These are phyloP conservation scores for Populus simonii DNA, from an alignment of 345 rosid genomes.

Conservation along the genomic window DNA sequence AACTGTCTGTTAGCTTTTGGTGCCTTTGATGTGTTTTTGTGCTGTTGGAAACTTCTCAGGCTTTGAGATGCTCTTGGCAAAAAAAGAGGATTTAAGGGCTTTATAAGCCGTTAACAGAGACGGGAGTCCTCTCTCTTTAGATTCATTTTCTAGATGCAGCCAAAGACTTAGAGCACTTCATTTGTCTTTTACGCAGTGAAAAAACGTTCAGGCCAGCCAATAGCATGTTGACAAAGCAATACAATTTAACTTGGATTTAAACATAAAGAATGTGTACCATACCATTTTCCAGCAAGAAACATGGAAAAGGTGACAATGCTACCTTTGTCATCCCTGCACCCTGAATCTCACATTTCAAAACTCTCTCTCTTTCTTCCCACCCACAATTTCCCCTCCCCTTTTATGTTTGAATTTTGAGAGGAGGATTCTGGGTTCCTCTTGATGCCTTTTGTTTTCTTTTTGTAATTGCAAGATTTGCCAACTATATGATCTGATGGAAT, in stretches of 20 bases:
- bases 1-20: slow-evolving; percentile 42
- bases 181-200: slow-evolving; percentile 25
- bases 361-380: background rate
- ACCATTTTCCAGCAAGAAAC: slow-evolving; percentile 18
- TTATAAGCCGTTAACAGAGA: background rate
- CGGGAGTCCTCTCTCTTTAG: slow-evolving; percentile 10
- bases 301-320: slow-evolving; percentile 29
- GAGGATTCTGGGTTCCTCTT: background rate
- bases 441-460: background rate
- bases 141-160: slow-evolving; percentile 37
- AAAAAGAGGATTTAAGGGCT: background rate
- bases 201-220: slow-evolving; percentile 18
- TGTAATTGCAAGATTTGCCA: background rate
- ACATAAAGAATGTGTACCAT: slow-evolving; percentile 8
- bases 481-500: no score
- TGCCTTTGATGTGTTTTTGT: slow-evolving; percentile 27
- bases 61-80: slow-evolving; percentile 30
- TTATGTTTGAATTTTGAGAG: background rate
- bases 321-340: slow-evolving; percentile 32
- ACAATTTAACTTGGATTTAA: slow-evolving; percentile 3
- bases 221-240: slow-evolving; percentile 27
- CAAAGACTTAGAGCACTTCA: slow-evolving; percentile 23
- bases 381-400: background rate
- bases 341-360: slow-evolving; percentile 25
- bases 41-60: slow-evolving; percentile 42